Base-by-base conservation (phyloP, 257 asterid species). In the Jacaranda copaia region DNA sequence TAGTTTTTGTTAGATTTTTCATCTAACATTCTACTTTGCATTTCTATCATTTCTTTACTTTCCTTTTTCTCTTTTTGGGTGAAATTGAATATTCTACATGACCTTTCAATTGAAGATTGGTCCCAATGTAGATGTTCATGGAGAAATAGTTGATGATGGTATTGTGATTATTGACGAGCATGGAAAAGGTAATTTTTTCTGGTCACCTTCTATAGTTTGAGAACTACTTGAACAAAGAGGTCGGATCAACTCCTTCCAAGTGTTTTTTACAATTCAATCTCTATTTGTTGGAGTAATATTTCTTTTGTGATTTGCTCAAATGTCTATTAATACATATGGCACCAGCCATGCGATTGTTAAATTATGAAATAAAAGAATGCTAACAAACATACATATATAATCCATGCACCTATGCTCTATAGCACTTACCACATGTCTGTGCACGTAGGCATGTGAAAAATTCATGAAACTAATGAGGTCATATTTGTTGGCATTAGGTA, bases 81-180 rank as follows among this genome's bases (percentile, higher is more conserved):
- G 68, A 66, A 35, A 69, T 73, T 73, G 72, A 52, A 56, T 67
- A 36, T 77, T 59, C 61, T 69, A 68, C 68, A 19, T 77, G 78
- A 80, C 43, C 58, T 55, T 84, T 73, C 74, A 77, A 74, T 59
- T 83, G 87, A 89, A 95, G 99, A 98, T 96, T 83, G 99, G 93
- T 83, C 91, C 88, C 74, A 90, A 91, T 82, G 89, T 94, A 20
- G 99, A 95, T 86, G 97, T 95, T 73, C 91, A 98, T 42, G 99
- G 98, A 80, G 86, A 94, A 87, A 95, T 95, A 98, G 85, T 95
- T 68, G 96, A 95, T 89, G 97, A 98, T 77, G 99, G 99, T 73
- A 90, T 93, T 75, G 65, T 85, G 85, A 95, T 93, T 84, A 93
- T 95, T 77, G 99, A 95, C 84, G 93, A 86, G 88, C 99, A 91